Evolutionary conservation across 1,284 basidiomycete species (phyloP).

Genomic region (Marasmius tenuissimus): DNA sequence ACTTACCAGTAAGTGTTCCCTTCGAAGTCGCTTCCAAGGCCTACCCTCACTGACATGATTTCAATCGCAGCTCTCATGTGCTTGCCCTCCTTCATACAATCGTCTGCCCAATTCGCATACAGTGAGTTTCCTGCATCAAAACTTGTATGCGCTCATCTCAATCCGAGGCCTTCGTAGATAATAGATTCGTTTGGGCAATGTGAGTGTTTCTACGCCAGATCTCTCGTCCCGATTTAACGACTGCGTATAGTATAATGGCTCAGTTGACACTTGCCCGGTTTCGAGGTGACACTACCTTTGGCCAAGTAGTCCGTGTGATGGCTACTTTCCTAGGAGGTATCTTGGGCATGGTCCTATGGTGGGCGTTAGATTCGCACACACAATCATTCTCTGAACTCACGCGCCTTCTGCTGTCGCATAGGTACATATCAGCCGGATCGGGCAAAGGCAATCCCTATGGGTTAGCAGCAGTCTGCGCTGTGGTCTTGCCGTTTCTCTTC

Average conservation of each 20-base stretch:
- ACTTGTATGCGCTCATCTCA: background rate
- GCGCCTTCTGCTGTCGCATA: constrained; percentile 22
- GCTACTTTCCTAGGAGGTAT: constrained; percentile 73
- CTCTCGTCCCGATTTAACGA: background rate
- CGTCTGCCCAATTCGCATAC: constrained; percentile 59
- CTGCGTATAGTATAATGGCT: constrained; percentile 59
- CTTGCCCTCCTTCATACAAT: constrained; percentile 59
- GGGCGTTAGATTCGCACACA: constrained; percentile 17
- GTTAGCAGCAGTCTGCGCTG: constrained; percentile 66
- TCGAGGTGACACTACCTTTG: constrained; percentile 77
- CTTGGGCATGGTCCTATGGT: constrained; percentile 73
- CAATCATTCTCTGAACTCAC: constrained; percentile 9
- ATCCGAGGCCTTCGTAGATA: constrained; percentile 31
- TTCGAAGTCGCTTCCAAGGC: background rate
- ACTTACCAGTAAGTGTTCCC: constrained; percentile 47
- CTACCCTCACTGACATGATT: background rate
- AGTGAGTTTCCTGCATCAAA: constrained; percentile 34
- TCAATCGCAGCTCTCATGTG: constrained; percentile 48
- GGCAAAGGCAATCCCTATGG: constrained; percentile 75
- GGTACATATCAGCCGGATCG: constrained; percentile 73
- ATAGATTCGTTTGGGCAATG: constrained; percentile 60
- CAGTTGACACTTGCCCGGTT: constrained; percentile 70
- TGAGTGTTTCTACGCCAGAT: background rate
- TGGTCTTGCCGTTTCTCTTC: constrained; percentile 73
- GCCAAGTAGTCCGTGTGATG: constrained; percentile 60